These are phyloP conservation scores for Hericium rajendrae DNA, from an alignment of 768 basidiomycete genomes.

Conservation along the genomic window DNA sequence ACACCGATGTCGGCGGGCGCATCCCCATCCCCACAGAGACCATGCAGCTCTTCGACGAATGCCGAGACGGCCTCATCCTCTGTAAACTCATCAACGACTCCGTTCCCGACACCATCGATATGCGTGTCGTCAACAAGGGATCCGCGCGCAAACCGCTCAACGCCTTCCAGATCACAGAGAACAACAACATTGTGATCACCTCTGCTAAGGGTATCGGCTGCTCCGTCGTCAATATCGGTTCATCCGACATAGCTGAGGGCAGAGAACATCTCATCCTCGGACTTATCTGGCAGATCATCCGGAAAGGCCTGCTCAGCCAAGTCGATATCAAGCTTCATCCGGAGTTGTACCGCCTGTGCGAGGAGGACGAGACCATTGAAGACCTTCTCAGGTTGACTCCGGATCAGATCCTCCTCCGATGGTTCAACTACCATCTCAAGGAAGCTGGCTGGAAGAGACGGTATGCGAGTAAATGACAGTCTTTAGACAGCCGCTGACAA, in stretches of 20 bases:
- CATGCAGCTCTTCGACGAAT: conserved; percentile 98
- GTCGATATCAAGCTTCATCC: conserved; percentile 99
- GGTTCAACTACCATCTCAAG: conserved; percentile 99
- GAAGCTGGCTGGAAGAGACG: conserved; percentile 85
- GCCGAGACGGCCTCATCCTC: conserved; percentile 89
- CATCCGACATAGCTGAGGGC: conserved; percentile 85
- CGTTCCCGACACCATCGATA: conserved; percentile 98
- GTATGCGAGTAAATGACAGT: conserved; percentile 28
- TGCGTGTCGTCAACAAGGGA: conserved; percentile 93
- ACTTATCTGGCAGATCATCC: conserved; percentile 97
- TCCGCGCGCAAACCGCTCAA: conserved; percentile 75
- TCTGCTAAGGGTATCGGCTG: conserved; percentile 98
- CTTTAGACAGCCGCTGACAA: background rate
- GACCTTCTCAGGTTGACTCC: conserved; percentile 90
- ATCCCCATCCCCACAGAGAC: conserved; percentile 92
- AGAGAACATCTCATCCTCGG: conserved; percentile 95
- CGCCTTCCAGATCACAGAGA: conserved; percentile 98
- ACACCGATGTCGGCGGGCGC: conserved; percentile 71
- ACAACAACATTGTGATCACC: conserved; percentile 99
- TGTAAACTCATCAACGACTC: conserved; percentile 99
- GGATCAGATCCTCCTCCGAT: conserved; percentile 93
- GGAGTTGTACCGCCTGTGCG: conserved; percentile 89
- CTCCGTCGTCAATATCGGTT: conserved; percentile 97
- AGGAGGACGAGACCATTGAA: conserved; percentile 95
- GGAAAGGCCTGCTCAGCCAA: conserved; percentile 84